A percentile compares a stretch with the other conserved stretches of the same genome.
phyloP scores from a whole-genome alignment of 331 rosid genomes.

The Malus hybrid region DNA sequence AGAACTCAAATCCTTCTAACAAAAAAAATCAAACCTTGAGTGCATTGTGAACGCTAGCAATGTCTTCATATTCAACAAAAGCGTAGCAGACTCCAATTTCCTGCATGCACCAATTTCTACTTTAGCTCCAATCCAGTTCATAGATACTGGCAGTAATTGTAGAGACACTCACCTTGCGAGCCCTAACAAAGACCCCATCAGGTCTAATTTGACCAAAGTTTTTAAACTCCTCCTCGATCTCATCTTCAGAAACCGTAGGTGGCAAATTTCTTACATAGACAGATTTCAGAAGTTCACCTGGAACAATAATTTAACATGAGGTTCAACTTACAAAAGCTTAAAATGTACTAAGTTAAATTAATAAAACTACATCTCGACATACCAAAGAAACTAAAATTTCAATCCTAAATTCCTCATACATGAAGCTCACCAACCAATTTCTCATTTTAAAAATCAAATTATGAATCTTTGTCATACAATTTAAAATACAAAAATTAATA shows the following conservation, averaged over 20 bases:
- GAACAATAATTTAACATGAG: constrained; percentile 17
- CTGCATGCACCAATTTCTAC: constrained; percentile 36
- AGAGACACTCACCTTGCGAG: constrained; percentile 51
- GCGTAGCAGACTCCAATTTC: constrained; percentile 96
- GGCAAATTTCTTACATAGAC: constrained; percentile 90
- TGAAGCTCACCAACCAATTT: not conserved
- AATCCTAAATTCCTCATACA: not conserved
- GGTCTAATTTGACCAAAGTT: constrained; percentile 70
- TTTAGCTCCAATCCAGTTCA: constrained; percentile 9
- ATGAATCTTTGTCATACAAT: not conserved
- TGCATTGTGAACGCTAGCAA: constrained; percentile 68
- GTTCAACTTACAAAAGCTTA: constrained; percentile 4
- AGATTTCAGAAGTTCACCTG: constrained; percentile 72
- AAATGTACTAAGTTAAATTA: not conserved
- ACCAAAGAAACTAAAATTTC: not conserved
- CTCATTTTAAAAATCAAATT: not conserved
- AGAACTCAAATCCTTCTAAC: not conserved
- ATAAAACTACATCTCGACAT: not conserved
- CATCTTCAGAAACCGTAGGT: constrained; percentile 65
- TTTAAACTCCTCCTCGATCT: constrained; percentile 75
- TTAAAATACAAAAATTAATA: not conserved
- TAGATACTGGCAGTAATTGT: not conserved
- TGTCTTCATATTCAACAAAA: constrained; percentile 91
- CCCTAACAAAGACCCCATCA: constrained; percentile 82
- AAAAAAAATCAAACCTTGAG: constrained; percentile 45